phyloP scores from a whole-genome alignment of 306 rosid species.

The Leucaena leucocephala region DNA sequence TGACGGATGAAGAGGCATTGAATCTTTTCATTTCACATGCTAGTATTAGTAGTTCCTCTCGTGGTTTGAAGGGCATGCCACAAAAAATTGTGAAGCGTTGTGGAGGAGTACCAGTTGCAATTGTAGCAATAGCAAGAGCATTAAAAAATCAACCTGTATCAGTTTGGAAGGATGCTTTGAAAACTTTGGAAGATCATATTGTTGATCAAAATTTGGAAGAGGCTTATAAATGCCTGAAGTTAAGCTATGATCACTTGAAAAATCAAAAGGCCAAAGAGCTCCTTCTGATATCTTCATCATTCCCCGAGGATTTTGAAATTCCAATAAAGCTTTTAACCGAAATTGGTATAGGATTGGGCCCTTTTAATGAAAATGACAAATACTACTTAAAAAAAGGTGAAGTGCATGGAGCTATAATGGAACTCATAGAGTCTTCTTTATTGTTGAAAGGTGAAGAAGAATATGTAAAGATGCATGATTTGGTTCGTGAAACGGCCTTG shows the following conservation, averaged over 20 bases:
- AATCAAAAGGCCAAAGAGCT: slow-evolving; percentile 12
- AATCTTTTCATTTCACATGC: slow-evolving; percentile 12
- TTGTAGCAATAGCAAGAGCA: slow-evolving; percentile 17
- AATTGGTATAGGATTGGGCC: background rate
- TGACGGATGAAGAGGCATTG: slow-evolving; percentile 22
- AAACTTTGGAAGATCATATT: background rate
- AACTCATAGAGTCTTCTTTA: slow-evolving; percentile 27
- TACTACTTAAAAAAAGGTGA: background rate
- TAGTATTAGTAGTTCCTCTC: background rate
- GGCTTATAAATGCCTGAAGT: slow-evolving; percentile 18
- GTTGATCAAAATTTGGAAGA: background rate
- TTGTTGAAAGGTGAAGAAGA: background rate
- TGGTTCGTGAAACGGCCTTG: slow-evolving; percentile 22
- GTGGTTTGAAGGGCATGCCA: background rate
- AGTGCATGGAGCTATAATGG: background rate
- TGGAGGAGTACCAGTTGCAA: slow-evolving; percentile 24
- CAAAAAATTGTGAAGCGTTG: slow-evolving; percentile 4
- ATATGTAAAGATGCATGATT: slow-evolving; percentile 33
- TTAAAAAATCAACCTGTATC: background rate
- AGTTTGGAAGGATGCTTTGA: slow-evolving; percentile 15
- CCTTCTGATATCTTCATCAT: slow-evolving; percentile 25
- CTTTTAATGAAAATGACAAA: background rate
- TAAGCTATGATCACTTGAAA: slow-evolving; percentile 32
- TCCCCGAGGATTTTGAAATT: slow-evolving; percentile 28
- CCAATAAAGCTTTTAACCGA: background rate